Conservation (phyloP, 192 early-diverging fungal genomes). For the Funneliformis mosseae region DNA sequence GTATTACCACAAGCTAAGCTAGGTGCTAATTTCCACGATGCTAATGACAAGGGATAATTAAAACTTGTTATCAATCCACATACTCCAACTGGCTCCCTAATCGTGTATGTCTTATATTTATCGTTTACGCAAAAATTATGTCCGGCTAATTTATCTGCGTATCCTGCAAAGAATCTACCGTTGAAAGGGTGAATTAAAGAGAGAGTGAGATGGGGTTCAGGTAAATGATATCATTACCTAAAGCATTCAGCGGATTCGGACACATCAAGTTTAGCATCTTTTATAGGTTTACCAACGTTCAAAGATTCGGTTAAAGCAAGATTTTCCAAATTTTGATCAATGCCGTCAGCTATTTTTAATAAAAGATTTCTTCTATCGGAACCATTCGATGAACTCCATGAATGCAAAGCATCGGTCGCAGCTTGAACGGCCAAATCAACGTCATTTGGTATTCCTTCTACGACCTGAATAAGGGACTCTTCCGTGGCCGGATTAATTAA, state of each 20-base stretch:
- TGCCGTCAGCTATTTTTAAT: conserved; percentile 59
- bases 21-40: conserved; percentile 85
- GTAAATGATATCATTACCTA: not conserved
- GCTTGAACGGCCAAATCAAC: conserved; percentile 61
- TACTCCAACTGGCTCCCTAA: conserved; percentile 70
- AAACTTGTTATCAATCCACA: conserved; percentile 80
- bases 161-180: conserved; percentile 78
- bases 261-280: conserved; percentile 66
- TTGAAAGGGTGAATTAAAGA: not conserved
- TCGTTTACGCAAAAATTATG: not conserved
- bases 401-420: conserved; percentile 56
- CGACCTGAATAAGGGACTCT: conserved; percentile 48
- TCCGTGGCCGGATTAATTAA: conserved; percentile 64
- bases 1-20: conserved; percentile 55
- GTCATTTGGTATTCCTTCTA: conserved; percentile 42
- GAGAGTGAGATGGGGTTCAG: too few relatives aligned
- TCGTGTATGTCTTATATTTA: conserved; percentile 43
- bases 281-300: conserved; percentile 79
- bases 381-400: conserved; percentile 56
- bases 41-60: conserved; percentile 73
- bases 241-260: conserved; percentile 57
- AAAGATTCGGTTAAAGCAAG: conserved; percentile 65
- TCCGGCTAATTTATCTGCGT: conserved; percentile 62
- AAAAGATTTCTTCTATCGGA: conserved; percentile 56
- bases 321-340: conserved; percentile 50